Conservation (phyloP, 1,284 basidiomycete genomes). For the Ceratobasidium sp. region DNA sequence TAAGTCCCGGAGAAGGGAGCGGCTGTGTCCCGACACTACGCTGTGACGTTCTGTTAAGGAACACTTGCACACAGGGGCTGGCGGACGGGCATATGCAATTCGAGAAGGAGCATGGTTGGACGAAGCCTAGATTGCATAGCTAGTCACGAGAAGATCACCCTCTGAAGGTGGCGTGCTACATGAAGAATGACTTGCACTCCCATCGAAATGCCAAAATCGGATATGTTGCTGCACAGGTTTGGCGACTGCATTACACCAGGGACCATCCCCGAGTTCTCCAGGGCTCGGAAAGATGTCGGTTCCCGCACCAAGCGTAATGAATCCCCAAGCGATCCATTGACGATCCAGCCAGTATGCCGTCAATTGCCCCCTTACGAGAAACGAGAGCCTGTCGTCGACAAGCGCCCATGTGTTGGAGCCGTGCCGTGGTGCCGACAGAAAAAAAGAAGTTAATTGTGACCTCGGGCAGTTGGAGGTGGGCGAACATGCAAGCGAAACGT, state of each 20-base stretch:
- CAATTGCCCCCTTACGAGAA: background rate
- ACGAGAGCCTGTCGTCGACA: background rate
- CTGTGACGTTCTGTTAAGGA: conserved; percentile 19
- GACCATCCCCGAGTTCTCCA: background rate
- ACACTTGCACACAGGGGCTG: conserved; percentile 4
- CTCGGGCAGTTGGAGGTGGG: conserved; percentile 7
- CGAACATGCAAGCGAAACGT: background rate
- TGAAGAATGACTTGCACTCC: conserved; percentile 16
- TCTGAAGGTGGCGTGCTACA: background rate
- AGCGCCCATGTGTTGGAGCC: conserved; percentile 15
- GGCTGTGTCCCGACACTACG: conserved; percentile 32
- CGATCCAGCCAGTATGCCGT: background rate
- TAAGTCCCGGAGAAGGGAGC: conserved; percentile 4
- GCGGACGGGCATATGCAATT: background rate
- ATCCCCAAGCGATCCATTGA: too few species aligned
- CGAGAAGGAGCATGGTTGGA: background rate
- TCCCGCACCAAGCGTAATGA: too few species aligned
- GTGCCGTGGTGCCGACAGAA: background rate
- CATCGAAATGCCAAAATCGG: conserved; percentile 22
- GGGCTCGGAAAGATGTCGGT: background rate
- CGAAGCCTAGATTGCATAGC: conserved; percentile 1
- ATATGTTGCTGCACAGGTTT: conserved; percentile 3
- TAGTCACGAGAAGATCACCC: conserved; percentile 17
- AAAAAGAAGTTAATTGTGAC: background rate
- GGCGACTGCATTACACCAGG: conserved; percentile 3